Evolutionary conservation across 768 basidiomycete species (phyloP), one percentile per base, ranked within the genome.

Genomic region (Holtermanniella nyarrowii): DNA sequence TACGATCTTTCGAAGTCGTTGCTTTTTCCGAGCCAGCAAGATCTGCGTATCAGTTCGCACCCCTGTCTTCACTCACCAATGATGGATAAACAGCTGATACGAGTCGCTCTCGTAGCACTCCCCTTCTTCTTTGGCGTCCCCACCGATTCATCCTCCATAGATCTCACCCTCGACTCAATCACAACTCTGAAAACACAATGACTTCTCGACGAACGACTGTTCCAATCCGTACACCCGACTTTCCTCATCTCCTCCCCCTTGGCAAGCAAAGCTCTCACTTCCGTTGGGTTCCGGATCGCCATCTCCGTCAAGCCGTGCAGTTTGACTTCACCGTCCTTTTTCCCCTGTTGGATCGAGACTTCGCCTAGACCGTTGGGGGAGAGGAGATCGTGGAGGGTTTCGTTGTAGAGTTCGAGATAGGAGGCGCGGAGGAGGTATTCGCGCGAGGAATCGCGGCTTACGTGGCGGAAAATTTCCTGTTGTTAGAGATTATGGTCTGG

Each of bases 151-250:
- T 76, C 79, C 12, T 82, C 82, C 0, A 76, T 76, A 12, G 69
- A 67, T 0, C 46, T 23, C 79, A 81, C 50, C 82, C 74, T 63
- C 83, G 86, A 88, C 71, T 95, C 89, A 46, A 93, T 82, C 0
- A 97, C 91, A 24, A 96, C 79, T 25, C 90, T 76, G 70, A 97
- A 95, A 0, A 97, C 86, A 58, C 85, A 87, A 69, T 96, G 93
- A 74, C 88, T 90, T 26, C 93, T 77, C 66, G 87, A 89, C 74
- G 87, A 90, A 53, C 93, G 75, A 62, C 90, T 86, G 66, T 99
- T 99, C 93, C 93, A 99, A 64, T 99, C 93, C n/a, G 95, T 99
- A 60, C 82, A 86, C 0, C 90, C 91, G 3, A 90, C 95, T 54
- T 88, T 76, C 46, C 93, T 76, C 62, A 88, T 83, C 3, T 84